Evolutionary conservation across 2,329 filamentous ascomycete genomes (phyloP).

Genomic region (Raffaelea ambrosiae): DNA sequence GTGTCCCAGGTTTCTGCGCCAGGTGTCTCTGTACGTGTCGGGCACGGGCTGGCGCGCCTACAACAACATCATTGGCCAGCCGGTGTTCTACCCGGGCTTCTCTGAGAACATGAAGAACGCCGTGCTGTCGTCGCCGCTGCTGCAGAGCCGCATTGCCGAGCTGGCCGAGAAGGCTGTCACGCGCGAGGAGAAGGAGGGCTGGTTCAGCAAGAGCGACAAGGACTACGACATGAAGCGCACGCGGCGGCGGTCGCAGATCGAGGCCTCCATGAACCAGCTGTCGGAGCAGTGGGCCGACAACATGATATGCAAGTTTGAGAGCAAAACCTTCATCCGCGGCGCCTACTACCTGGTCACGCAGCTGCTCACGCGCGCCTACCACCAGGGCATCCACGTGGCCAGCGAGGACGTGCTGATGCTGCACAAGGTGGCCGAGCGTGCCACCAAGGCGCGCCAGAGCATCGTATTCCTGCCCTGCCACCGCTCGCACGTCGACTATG

Average conservation of each 20-base stretch:
- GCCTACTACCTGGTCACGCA: slow-evolving; percentile 89
- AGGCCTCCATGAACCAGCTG: slow-evolving; percentile 67
- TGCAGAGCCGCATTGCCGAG: slow-evolving; percentile 66
- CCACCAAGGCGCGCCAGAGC: slow-evolving; percentile 80
- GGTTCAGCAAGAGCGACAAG: slow-evolving; percentile 34
- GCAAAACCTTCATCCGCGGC: slow-evolving; percentile 80
- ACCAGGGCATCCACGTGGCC: slow-evolving; percentile 94
- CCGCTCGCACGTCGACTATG: slow-evolving; percentile 91
- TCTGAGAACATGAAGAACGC: slow-evolving; percentile 77
- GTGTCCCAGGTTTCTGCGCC: slow-evolving; percentile 75
- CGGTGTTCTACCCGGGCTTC: slow-evolving; percentile 88
- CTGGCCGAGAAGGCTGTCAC: slow-evolving; percentile 66
- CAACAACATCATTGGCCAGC: slow-evolving; percentile 81
- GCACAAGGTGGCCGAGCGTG: slow-evolving; percentile 71
- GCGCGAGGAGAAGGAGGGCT: slow-evolving; percentile 68
- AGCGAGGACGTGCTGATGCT: slow-evolving; percentile 86
- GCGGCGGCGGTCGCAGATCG: slow-evolving; percentile 55
- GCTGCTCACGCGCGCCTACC: slow-evolving; percentile 83
- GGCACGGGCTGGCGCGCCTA: slow-evolving; percentile 95
- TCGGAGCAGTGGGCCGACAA: slow-evolving; percentile 80
- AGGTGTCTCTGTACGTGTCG: slow-evolving; percentile 87
- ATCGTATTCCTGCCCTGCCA: slow-evolving; percentile 95
- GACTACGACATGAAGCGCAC: slow-evolving; percentile 46
- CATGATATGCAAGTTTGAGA: slow-evolving; percentile 99
- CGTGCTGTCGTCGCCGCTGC: slow-evolving; percentile 66